These are phyloP conservation scores for Hymenoscyphus infarciens DNA, from an alignment of 2,329 filamentous ascomycete genomes.

Conservation along the genomic window DNA sequence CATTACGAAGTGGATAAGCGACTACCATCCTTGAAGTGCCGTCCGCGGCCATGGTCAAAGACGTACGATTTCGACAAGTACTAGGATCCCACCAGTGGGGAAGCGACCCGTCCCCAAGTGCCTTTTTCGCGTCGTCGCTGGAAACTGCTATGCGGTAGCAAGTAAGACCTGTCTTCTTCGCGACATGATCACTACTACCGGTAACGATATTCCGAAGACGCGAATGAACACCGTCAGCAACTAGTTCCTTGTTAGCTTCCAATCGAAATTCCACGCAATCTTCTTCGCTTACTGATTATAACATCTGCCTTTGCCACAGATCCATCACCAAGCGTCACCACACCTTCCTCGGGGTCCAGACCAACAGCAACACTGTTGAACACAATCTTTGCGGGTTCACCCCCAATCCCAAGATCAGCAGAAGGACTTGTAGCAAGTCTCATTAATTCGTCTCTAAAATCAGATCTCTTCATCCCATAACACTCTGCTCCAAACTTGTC, in stretches of 20 bases:
- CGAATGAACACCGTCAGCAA: neutral
- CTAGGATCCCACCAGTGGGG: neutral
- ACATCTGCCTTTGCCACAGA: neutral
- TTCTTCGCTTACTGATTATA: neutral
- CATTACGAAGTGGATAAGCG: neutral
- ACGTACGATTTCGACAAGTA: neutral
- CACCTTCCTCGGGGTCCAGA: neutral
- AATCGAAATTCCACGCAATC: neutral
- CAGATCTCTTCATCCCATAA: neutral
- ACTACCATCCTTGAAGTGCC: neutral
- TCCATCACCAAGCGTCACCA: neutral
- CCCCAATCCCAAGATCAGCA: neutral
- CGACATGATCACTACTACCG: neutral
- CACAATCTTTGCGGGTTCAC: neutral
- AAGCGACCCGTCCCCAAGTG: neutral
- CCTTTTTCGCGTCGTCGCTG: neutral
- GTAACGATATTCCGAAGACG: neutral
- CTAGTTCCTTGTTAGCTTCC: neutral
- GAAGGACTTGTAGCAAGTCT: neutral
- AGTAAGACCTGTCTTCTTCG: neutral
- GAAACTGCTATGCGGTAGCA: neutral
- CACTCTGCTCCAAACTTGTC: neutral
- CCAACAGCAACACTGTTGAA: neutral
- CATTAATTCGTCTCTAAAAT: neutral
- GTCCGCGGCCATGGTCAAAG: neutral